A percentile compares a stretch with the other conserved stretches of the same genome.
These are phyloP conservation scores for Canavalia gladiata DNA, from an alignment of 306 rosid species.

Conservation along the genomic window DNA sequence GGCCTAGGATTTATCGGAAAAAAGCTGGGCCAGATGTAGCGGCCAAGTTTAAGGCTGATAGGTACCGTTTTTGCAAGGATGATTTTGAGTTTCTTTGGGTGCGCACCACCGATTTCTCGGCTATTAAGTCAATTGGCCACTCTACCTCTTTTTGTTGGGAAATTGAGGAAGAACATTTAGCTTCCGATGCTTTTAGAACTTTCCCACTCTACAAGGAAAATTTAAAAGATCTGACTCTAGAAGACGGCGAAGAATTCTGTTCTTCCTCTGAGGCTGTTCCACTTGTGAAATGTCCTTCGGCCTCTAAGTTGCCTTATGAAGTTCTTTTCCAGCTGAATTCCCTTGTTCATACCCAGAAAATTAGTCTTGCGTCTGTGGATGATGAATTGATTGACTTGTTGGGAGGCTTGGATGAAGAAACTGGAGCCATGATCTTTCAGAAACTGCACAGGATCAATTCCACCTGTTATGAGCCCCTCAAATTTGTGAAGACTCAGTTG, in stretches of 20 bases:
- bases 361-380: slow-evolving; percentile 72
- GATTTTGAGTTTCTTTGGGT: slow-evolving; percentile 83
- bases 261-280: slow-evolving; percentile 71
- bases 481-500: slow-evolving; percentile 63
- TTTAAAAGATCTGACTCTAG: slow-evolving; percentile 59
- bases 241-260: slow-evolving; percentile 61
- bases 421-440: slow-evolving; percentile 64
- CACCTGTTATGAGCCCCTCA: slow-evolving; percentile 75
- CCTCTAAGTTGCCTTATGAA: slow-evolving; percentile 68
- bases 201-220: slow-evolving; percentile 73
- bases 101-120: slow-evolving; percentile 80
- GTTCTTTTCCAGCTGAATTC: slow-evolving; percentile 81
- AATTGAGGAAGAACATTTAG: slow-evolving; percentile 60
- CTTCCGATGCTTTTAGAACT: slow-evolving; percentile 56
- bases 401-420: slow-evolving; percentile 62
- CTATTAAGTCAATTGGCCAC: slow-evolving; percentile 71
- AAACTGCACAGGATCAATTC: slow-evolving; percentile 75
- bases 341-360: slow-evolving; percentile 87
- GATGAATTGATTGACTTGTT: slow-evolving; percentile 67
- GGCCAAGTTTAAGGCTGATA: slow-evolving; percentile 62
- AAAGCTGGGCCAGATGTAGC: slow-evolving; percentile 63
- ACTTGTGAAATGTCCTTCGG: slow-evolving; percentile 57
- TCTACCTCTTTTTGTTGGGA: slow-evolving; percentile 83
- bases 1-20: slow-evolving; percentile 74
- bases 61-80: slow-evolving; percentile 80